Evolutionary conservation across 768 basidiomycete genomes (phyloP), one percentile per base, ranked within the genome.

Genomic region (Lentinus tigrinus): DNA sequence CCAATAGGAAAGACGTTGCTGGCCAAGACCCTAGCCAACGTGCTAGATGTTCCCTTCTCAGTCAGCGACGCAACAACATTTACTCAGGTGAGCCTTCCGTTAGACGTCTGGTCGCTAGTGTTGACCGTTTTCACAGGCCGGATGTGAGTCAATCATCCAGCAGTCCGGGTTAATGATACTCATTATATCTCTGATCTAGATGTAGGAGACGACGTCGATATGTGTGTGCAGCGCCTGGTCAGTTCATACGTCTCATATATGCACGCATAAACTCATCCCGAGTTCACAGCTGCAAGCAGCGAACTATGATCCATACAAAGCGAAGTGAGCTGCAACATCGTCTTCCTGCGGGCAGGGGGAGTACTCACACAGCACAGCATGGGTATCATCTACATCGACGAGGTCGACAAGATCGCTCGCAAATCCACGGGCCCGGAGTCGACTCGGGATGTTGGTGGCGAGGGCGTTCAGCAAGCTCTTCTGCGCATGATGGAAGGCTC

Each of bases 141-240:
- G 88, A 72, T 90, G 89, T 89, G 47, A 70, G 86, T 78, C 48
- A 31, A 31, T 31, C 31, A 31, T 31, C 7, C 31, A 11, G 7
- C 31, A 11, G 7, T 31, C 11, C 31, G 31, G 6, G 6, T 31
- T 6, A 31, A 13, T 19, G 0, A 40, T 11, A 10, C 13, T 13
- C 14, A n/a, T 27, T 16, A 3, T 16, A n/a, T 10, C 42, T 17
- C 34, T 42, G 11, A 48, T 37, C 39, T 14, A 94, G 91, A 97
- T 74, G 93, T 98, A 46, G 95, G 95, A 63, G 96, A 97, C 68
- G 96, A 98, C 68, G 95, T 97, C 8, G 96, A 98, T 60, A 89
- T 89, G 78, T 88, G 91, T 43, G 84, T 98, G 24, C 87, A 93
- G 57, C 81, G 96, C 57, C 75, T 98, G 66, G 91, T 89, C 63